Percentiles rank a stretch among this genome's conserved stretches.
Conservation (phyloP, 805 yeast species). For the Torulaspora maleeae region DNA sequence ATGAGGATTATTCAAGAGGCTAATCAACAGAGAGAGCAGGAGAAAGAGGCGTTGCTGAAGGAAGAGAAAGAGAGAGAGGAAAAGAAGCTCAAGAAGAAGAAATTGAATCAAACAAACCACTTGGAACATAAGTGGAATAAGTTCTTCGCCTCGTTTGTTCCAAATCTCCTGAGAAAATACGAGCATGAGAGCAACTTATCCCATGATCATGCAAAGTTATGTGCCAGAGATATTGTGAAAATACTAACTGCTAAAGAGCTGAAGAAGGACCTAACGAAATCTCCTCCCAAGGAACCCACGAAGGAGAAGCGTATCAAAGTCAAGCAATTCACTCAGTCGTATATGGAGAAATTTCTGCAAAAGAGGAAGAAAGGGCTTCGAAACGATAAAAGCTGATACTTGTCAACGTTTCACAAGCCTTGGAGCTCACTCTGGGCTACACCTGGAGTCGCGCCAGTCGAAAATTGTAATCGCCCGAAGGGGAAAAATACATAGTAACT, state of each 20-base stretch:
- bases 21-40: slow-evolving; percentile 27
- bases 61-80: slow-evolving; percentile 24
- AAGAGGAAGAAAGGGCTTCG: slow-evolving; percentile 38
- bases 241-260: slow-evolving; percentile 63
- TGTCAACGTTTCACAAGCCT: not conserved
- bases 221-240: slow-evolving; percentile 75
- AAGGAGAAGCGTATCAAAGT: slow-evolving; percentile 66
- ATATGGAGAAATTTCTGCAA: slow-evolving; percentile 61
- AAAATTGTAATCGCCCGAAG: slow-evolving; percentile 6
- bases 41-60: slow-evolving; percentile 18
- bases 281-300: slow-evolving; percentile 53
- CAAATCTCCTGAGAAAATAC: slow-evolving; percentile 68
- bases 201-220: slow-evolving; percentile 65
- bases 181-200: slow-evolving; percentile 52
- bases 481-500: slow-evolving; percentile 3
- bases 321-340: slow-evolving; percentile 54
- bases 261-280: slow-evolving; percentile 30
- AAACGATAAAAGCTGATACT: not conserved
- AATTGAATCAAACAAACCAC: slow-evolving; percentile 13
- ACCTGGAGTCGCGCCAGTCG: slow-evolving; percentile 1
- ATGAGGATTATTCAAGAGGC: slow-evolving; percentile 41
- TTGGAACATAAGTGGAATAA: slow-evolving; percentile 37
- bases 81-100: slow-evolving; percentile 19
- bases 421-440: not conserved
- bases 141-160: slow-evolving; percentile 67